Evolutionary conservation across 2,329 filamentous ascomycete species (phyloP).

Genomic region (Ascocoryne sarcoides): DNA sequence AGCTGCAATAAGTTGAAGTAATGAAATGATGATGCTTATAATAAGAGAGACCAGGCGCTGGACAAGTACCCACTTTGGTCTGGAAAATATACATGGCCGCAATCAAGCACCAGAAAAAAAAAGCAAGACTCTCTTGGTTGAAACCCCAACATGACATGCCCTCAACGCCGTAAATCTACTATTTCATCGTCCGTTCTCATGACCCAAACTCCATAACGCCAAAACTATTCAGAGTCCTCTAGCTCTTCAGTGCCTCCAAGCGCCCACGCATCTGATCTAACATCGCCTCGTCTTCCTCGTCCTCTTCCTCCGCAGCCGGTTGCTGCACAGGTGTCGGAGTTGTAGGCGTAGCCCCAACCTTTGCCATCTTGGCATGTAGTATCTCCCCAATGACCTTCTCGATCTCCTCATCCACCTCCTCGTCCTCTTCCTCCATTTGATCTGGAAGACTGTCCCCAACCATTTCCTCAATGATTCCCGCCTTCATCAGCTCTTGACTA

Average conservation of each 20-base stretch:
- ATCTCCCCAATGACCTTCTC: slow-evolving; percentile 91
- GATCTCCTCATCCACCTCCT: slow-evolving; percentile 72
- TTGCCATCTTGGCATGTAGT: slow-evolving; percentile 70
- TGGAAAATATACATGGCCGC: too few relatives aligned
- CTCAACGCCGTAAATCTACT: too few relatives aligned
- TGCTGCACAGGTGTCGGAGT: slow-evolving; percentile 42
- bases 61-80: too few relatives aligned
- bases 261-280: slow-evolving; percentile 91
- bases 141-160: too few relatives aligned
- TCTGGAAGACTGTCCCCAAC: slow-evolving; percentile 77
- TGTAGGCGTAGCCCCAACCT: slow-evolving; percentile 51
- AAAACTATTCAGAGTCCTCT: too few relatives aligned
- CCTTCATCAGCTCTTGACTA: slow-evolving; percentile 80
- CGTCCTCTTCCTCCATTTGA: slow-evolving; percentile 64
- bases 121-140: too few relatives aligned
- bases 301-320: slow-evolving; percentile 52
- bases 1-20: too few relatives aligned
- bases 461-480: slow-evolving; percentile 97
- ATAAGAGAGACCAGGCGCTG: too few relatives aligned
- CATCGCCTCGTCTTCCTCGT: slow-evolving; percentile 81
- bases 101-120: too few relatives aligned
- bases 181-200: too few relatives aligned
- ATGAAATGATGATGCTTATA: too few relatives aligned
- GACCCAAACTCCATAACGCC: too few relatives aligned
- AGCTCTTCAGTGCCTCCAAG: slow-evolving; percentile 86